phyloP scores from a whole-genome alignment of 106 monocot species.

The Allium cepa region DNA sequence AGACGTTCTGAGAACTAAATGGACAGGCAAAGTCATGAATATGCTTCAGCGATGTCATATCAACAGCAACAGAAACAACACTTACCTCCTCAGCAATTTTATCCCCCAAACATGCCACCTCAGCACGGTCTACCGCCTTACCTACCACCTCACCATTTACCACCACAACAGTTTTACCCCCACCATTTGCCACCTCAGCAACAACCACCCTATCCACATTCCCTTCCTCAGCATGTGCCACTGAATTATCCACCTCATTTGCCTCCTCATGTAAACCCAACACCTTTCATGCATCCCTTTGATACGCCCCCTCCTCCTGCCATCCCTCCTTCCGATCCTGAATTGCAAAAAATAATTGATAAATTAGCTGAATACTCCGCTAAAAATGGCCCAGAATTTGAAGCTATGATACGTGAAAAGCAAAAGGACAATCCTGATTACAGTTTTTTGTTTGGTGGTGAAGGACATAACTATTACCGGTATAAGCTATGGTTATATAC shows the following conservation, averaged over 20 bases:
- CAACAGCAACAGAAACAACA: constrained; percentile 73
- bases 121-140: constrained; percentile 49
- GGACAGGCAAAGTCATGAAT: constrained; percentile 81
- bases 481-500: constrained; percentile 67
- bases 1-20: constrained; percentile 9
- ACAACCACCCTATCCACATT: constrained; percentile 45
- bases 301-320: constrained; percentile 46
- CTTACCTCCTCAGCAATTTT: constrained; percentile 38
- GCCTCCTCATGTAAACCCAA: constrained; percentile 42
- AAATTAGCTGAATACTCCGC: constrained; percentile 76
- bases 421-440: constrained; percentile 88
- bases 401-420: constrained; percentile 89
- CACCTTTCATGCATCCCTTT: constrained; percentile 45
- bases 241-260: constrained; percentile 23
- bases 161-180: constrained; percentile 44
- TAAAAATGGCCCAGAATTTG: constrained; percentile 95
- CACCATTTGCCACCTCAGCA: constrained; percentile 41
- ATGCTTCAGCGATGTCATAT: constrained; percentile 78
- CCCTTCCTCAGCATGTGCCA: constrained; percentile 36
- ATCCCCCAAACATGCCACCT: constrained; percentile 4
- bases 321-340: constrained; percentile 71
- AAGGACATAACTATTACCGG: constrained; percentile 78
- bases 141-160: constrained; percentile 45
- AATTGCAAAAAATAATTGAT: constrained; percentile 86
- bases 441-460: constrained; percentile 87